These are phyloP conservation scores for Talaromyces atroroseus DNA, from an alignment of 2,329 filamentous ascomycete genomes.

Conservation along the genomic window DNA sequence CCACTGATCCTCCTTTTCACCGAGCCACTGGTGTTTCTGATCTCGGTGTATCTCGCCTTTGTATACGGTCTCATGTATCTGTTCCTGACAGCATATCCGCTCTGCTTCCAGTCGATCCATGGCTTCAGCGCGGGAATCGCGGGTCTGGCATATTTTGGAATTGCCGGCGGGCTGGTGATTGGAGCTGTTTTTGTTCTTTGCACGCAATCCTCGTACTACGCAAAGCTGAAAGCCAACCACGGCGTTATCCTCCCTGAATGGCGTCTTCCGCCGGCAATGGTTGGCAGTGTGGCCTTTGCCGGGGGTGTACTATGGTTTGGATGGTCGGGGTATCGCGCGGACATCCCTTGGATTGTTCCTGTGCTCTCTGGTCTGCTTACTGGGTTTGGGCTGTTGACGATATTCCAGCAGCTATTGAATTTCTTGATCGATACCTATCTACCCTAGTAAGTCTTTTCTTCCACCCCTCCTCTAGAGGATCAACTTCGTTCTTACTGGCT, in stretches of 20 bases:
- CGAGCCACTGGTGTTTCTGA: slow-evolving; percentile 35
- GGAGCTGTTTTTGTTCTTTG: slow-evolving; percentile 5
- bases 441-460: background rate
- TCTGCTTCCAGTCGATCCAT: slow-evolving; percentile 18
- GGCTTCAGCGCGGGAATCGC: slow-evolving; percentile 16
- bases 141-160: slow-evolving; percentile 19
- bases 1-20: slow-evolving; percentile 36
- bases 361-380: slow-evolving; percentile 19
- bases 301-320: slow-evolving; percentile 24
- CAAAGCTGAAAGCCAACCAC: slow-evolving; percentile 18
- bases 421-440: background rate
- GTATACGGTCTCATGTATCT: slow-evolving; percentile 21
- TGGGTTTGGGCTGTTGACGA: slow-evolving; percentile 21
- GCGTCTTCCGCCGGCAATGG: slow-evolving; percentile 20
- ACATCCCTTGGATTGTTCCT: slow-evolving; percentile 22
- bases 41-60: slow-evolving; percentile 29
- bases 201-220: background rate
- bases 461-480: background rate
- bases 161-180: slow-evolving; percentile 19
- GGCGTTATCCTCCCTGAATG: slow-evolving; percentile 20
- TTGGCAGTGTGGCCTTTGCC: slow-evolving; percentile 19
- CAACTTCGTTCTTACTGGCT: background rate
- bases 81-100: slow-evolving; percentile 19
- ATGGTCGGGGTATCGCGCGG: slow-evolving; percentile 19
- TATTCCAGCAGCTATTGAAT: slow-evolving; percentile 18